Evolutionary conservation across 805 yeast species (phyloP), one percentile per base, ranked within the genome.

Genomic region (Barnettozyma vustinii): DNA sequence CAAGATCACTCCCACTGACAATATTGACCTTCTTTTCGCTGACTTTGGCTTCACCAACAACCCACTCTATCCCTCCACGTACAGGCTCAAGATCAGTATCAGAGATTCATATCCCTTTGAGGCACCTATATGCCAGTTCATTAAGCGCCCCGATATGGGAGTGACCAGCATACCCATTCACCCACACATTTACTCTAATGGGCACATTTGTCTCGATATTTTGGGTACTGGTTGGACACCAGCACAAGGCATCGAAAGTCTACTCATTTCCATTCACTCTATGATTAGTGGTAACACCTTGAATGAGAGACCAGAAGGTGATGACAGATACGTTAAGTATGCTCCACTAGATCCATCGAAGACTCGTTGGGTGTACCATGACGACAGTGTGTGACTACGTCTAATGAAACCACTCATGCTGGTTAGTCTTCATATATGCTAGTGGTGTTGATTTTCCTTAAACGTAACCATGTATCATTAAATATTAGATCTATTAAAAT

Each of bases 181-280:
- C 58, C 91, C 91, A 0, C 92, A 84, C 58, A 71, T 84, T 2
- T 84, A 84, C 59, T 74, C 84, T 32, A 84, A 84, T 57, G 92
- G 91, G 1, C 91, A 84, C 57, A 84, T 84, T 18, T 84, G 91
- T 60, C 67, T 84, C 19, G 79, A 84, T 57, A 65, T 84, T 1
- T 65, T 84, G 33, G 88, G 85, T 5, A 72, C 57, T 2, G 57
- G 54, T 8, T 60, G 64, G 62, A 52, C 61, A 1, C 64, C 62
- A 1, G 53, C 55, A 0, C 64, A 60, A n/a, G 51, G 58, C 1
- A 63, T 81, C 1, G 72, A 72, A 37, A 66, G 77, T 0, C 63
- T 78, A 0, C 61, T 75, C 13, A 50, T 85, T 20, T 81, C 88
- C n/a, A 62, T 84, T 21, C 90, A 84, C 56, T 78, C 85, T 37